Base-by-base conservation (phyloP, 2,329 filamentous ascomycete genomes). In the Epichloe aotearoae region DNA sequence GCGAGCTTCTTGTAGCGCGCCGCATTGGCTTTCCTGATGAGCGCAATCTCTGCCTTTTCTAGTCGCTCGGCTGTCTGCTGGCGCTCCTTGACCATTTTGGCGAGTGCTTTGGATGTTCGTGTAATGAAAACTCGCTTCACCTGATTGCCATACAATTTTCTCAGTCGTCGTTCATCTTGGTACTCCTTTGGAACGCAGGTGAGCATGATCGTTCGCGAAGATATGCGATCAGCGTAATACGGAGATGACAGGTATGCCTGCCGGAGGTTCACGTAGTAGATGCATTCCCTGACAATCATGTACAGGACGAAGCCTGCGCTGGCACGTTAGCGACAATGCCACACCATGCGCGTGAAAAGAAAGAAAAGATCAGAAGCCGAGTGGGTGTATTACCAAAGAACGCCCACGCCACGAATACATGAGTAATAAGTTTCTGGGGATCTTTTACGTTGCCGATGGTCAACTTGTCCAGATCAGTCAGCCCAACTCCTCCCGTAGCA, bases 231-330 rank as follows among this genome's bases (percentile, higher is more conserved):
- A 49, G 88, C 79, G 64, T 94, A 94, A 46, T 86, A 74, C 11
- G 89, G 88, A 11, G 88, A 90, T 50, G 94, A 78, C 40, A 94
- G 79, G 69, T 94, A 96, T 0, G 91, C 91, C 69, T 97, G 91
- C 55, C 90, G 86, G 48, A 97, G 70, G 61, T 94, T 95, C 72
- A 96, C 85, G 68, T 88, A 95, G 75, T 84, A 95, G 59, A 97
- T 85, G 63, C 81, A 83, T 67, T 97, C 91, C 52, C 91, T 80
- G 51, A 89, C 85, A 55, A 97, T 80, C 61, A 88, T 83, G 68
- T 87, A 93, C 66, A 97, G 84, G 56, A 97, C 76, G 63, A 97
- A 97, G 44, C 79, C 80, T 66, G 86, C n/a, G 3, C 19, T 20
- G 26, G 11, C 12, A 4, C 15, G 34, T 50, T 38, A 49, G 36